phyloP scores from a whole-genome alignment of 192 early-diverging fungal species.

The Coemansia sp. region DNA sequence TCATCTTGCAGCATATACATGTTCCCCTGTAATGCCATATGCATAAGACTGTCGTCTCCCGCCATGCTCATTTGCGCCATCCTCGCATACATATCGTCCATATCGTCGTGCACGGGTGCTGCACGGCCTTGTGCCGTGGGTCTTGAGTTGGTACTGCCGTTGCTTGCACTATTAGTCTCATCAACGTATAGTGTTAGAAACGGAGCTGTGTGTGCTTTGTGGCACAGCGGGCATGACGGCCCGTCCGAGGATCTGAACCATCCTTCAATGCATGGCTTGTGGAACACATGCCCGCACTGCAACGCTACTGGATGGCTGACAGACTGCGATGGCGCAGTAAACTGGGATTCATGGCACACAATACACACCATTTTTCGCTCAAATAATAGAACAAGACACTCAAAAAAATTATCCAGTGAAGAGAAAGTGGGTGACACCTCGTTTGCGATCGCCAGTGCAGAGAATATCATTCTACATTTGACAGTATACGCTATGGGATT shows the following conservation, averaged over 20 bases:
- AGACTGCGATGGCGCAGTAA: conserved; percentile 3
- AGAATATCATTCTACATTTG: no score
- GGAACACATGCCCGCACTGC: conserved; percentile 24
- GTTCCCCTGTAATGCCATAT: neutral
- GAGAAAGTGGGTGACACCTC: neutral
- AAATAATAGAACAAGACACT: neutral
- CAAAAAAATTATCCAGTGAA: no score
- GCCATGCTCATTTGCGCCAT: neutral
- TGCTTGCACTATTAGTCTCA: neutral
- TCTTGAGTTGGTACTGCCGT: neutral
- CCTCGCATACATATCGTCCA: neutral
- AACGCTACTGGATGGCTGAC: conserved; percentile 5
- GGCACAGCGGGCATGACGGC: conserved; percentile 12
- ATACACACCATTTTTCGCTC: conserved; percentile 13
- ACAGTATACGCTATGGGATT: no score
- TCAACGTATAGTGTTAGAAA: conserved; percentile 4
- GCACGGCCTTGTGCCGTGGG: neutral
- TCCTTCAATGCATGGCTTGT: conserved; percentile 13
- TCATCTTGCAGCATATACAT: neutral
- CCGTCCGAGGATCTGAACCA: conserved; percentile 1
- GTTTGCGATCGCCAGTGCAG: neutral
- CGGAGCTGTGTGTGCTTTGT: neutral
- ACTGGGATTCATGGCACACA: conserved; percentile 20
- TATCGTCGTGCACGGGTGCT: neutral
- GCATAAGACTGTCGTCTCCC: neutral